Percentiles rank a stretch among this genome's conserved stretches.
phyloP scores from a whole-genome alignment of 148 eudicot genomes.

The Fallopia convolvulus region DNA sequence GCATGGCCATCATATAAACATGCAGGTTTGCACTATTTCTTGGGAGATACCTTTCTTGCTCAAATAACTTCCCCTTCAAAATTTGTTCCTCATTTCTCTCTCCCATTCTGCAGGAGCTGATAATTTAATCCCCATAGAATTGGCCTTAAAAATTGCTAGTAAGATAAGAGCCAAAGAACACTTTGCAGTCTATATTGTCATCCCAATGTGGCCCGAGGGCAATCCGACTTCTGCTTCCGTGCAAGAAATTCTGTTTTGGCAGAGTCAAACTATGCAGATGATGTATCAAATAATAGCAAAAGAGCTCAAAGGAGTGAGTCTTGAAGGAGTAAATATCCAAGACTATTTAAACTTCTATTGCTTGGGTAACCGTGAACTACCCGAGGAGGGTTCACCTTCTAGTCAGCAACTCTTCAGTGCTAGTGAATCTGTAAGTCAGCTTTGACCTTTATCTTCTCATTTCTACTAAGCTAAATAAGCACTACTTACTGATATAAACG shows the following conservation, averaged over 20 bases:
- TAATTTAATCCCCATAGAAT: slow-evolving; percentile 56
- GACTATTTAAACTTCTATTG: slow-evolving; percentile 90
- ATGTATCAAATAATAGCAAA: slow-evolving; percentile 60
- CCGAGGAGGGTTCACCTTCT: slow-evolving; percentile 19
- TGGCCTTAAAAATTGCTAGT: slow-evolving; percentile 49
- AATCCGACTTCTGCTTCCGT: slow-evolving; percentile 41
- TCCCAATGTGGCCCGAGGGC: slow-evolving; percentile 81
- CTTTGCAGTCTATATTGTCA: slow-evolving; percentile 54
- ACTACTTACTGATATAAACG: no score
- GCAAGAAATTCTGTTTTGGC: slow-evolving; percentile 68
- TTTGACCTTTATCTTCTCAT: background rate
- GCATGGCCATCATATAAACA: slow-evolving; percentile 44
- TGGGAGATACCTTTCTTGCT: background rate
- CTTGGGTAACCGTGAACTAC: slow-evolving; percentile 79
- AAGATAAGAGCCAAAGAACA: slow-evolving; percentile 57
- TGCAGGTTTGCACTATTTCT: slow-evolving; percentile 26
- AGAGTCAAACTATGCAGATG: slow-evolving; percentile 57
- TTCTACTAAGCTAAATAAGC: no score
- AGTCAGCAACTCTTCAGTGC: slow-evolving; percentile 16
- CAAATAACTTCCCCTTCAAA: background rate
- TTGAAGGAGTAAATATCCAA: slow-evolving; percentile 45
- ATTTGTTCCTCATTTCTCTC: no score
- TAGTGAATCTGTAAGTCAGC: slow-evolving; percentile 38
- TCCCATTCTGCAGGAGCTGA: slow-evolving; percentile 37
- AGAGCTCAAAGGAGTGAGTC: slow-evolving; percentile 48